These are phyloP conservation scores for Exserohilum rostratum DNA, from an alignment of 2,329 filamentous ascomycete genomes.

Conservation along the genomic window DNA sequence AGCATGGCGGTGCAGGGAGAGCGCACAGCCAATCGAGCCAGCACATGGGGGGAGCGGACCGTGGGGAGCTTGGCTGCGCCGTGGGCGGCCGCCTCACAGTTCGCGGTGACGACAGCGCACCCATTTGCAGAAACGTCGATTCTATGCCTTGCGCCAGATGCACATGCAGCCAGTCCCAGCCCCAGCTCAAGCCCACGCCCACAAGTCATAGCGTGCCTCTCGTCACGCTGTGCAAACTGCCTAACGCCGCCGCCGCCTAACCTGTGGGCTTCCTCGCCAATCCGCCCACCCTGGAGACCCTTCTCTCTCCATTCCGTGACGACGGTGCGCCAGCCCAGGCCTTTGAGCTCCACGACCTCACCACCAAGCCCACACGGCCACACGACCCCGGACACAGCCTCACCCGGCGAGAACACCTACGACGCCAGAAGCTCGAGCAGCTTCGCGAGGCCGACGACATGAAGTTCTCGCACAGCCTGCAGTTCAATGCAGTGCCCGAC, in stretches of 20 bases:
- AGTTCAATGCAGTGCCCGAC: constrained; percentile 99
- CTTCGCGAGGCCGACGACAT: constrained; percentile 82
- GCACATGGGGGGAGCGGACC: constrained; percentile 3
- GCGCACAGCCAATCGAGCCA: constrained; percentile 12
- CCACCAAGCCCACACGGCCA: constrained; percentile 1
- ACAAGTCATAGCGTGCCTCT: too few species aligned
- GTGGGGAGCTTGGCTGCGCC: background rate
- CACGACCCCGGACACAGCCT: constrained; percentile 24
- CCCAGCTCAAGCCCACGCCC: too few species aligned
- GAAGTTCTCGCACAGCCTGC: constrained; percentile 99
- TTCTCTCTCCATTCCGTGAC: constrained; percentile 23
- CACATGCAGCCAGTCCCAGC: too few species aligned
- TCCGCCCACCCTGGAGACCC: constrained; percentile 35
- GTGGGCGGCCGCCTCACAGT: constrained; percentile 5
- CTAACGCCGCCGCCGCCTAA: too few species aligned
- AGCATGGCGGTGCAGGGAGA: background rate
- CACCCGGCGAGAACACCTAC: constrained; percentile 51
- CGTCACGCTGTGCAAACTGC: too few species aligned
- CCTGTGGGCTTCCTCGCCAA: constrained; percentile 8
- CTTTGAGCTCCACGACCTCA: constrained; percentile 43
- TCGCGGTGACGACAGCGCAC: constrained; percentile 12
- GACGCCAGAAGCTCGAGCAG: constrained; percentile 69
- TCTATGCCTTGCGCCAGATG: constrained; percentile 12
- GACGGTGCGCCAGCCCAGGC: constrained; percentile 25
- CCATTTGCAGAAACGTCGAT: constrained; percentile 6